Conservation (phyloP, 176 grass and related monocot genomes). For the Eleusine coracana region DNA sequence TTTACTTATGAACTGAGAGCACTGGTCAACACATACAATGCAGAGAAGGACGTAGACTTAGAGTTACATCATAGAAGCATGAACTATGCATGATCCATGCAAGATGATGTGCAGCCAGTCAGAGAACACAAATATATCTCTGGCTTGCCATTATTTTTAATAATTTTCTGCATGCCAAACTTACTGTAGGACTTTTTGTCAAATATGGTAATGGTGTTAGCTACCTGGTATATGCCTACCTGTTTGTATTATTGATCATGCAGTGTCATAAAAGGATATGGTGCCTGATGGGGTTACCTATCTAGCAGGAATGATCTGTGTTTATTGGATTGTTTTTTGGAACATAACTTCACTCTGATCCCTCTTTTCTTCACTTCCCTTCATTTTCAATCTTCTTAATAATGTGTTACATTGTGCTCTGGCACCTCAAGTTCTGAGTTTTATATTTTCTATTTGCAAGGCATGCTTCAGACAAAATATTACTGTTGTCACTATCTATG, state of each 20-base stretch:
- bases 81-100: neutral
- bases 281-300: neutral
- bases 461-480: slow-evolving; percentile 79
- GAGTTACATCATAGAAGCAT: too few species aligned
- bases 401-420: slow-evolving; percentile 20
- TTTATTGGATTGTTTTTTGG: neutral
- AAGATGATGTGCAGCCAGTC: slow-evolving; percentile 5
- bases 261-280: slow-evolving; percentile 20
- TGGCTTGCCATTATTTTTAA: slow-evolving; percentile 3
- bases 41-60: too few species aligned
- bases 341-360: neutral
- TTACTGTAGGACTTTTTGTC: neutral
- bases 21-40: neutral
- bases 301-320: neutral
- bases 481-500: slow-evolving; percentile 90
- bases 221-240: neutral
- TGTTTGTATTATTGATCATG: neutral
- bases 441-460: slow-evolving; percentile 13
- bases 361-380: neutral
- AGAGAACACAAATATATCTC: neutral
- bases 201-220: slow-evolving; percentile 12
- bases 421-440: neutral
- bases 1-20: neutral
- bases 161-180: neutral
- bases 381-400: slow-evolving; percentile 14